Evolutionary conservation across 768 basidiomycete species (phyloP), one percentile per base, ranked within the genome.

Genomic region (Scleroderma citrinum): DNA sequence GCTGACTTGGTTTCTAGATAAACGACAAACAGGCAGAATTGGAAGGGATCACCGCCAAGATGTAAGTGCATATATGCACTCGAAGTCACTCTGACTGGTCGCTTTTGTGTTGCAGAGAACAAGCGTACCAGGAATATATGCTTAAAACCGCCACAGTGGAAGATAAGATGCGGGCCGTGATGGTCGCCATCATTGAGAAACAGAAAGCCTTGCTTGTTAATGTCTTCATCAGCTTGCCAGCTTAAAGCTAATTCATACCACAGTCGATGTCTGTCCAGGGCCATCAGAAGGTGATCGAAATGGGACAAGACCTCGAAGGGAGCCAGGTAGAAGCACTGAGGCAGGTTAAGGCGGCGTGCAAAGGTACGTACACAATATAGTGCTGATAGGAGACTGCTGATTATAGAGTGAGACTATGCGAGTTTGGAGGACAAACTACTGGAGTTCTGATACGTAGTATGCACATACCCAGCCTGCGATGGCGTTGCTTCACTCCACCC

Each of bases 111-210:
- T 19, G 39, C n/a, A 66, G 65, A 50, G 62, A 68, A 6, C 36
- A 34, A 13, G 30, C 39, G 4, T 64, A 66, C 32, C 59, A 66
- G 21, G 59, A 58, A 1, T 68, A 64, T 29, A 46, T 68, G 2
- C 16, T 24, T 16, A 48, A 59, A 35, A 59, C 67, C 7, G 53
- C 58, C 3, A 48, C 38, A 5, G 36, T 59, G 13, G 65, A 66
- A 35, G 62, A 68, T 38, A 58, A 55, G 57, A 54, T 56, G 29
- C 66, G 64, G 6, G 60, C 56, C 3, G 57, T 68, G 5, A 23
- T 58, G 11, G 55, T 56, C 43, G 58, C 61, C 35, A 64, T 68
- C 1, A 11, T 43, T 31, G 58, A 64, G 8, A 44, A 53, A 17
- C 56, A 64, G 46, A 53, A 55, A 35, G 49, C 47, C 16, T 62